These are phyloP conservation scores for Leccinum uliginosum DNA, from an alignment of 768 basidiomycete genomes.

Conservation along the genomic window DNA sequence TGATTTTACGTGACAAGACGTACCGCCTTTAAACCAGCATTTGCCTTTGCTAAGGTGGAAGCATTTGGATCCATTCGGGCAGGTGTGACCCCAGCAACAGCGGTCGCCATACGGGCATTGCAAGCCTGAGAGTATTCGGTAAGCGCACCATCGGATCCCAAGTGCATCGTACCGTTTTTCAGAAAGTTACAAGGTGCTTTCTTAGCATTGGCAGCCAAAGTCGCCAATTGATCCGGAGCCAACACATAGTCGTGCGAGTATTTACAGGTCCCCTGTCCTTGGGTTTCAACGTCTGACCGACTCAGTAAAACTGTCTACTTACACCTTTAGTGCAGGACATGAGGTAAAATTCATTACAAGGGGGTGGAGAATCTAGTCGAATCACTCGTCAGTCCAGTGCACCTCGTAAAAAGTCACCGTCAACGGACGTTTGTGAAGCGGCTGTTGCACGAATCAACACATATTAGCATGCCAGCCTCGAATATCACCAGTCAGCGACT, in stretches of 20 bases:
- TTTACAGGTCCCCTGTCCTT: slow-evolving; percentile 59
- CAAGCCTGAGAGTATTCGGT: slow-evolving; percentile 41
- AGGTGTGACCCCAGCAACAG: slow-evolving; percentile 83
- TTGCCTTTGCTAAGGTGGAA: slow-evolving; percentile 70
- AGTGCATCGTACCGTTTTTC: slow-evolving; percentile 55
- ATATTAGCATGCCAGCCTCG: slow-evolving; percentile 6
- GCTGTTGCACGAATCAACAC: slow-evolving; percentile 36
- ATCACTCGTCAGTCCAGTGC: slow-evolving; percentile 3
- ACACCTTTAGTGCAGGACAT: slow-evolving; percentile 82
- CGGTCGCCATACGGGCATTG: slow-evolving; percentile 70
- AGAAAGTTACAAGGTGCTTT: slow-evolving; percentile 84
- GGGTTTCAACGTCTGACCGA: slow-evolving; percentile 13
- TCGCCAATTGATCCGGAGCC: slow-evolving; percentile 65
- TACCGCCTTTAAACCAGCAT: slow-evolving; percentile 83
- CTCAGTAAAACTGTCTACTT: slow-evolving; percentile 17
- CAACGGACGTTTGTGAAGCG: slow-evolving; percentile 70
- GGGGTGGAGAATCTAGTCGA: slow-evolving; percentile 67
- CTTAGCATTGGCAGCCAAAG: slow-evolving; percentile 72
- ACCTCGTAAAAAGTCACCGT: slow-evolving; percentile 4
- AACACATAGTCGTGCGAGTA: slow-evolving; percentile 80
- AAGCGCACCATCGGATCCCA: neutral
- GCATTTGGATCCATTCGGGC: slow-evolving; percentile 73
- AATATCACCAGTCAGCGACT: slow-evolving; percentile 14
- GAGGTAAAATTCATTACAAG: slow-evolving; percentile 81
- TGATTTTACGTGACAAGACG: slow-evolving; percentile 16